A percentile compares a stretch with the other conserved stretches of the same genome.
These are phyloP conservation scores for Ciborinia camelliae DNA, from an alignment of 2,329 filamentous ascomycete genomes.

Conservation along the genomic window DNA sequence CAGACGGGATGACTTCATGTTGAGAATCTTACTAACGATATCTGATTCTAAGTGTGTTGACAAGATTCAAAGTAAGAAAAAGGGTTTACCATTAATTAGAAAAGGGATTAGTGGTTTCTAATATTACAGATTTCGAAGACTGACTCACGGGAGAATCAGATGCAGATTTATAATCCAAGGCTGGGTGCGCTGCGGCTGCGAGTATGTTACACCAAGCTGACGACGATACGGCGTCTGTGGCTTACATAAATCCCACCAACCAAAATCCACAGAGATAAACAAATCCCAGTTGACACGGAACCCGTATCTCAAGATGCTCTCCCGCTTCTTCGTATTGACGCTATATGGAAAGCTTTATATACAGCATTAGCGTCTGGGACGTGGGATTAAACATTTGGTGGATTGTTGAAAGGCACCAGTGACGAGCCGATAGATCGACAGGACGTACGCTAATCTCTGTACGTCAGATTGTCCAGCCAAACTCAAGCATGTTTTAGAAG, in stretches of 20 bases:
- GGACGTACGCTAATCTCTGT: neutral
- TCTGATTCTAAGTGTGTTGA: neutral
- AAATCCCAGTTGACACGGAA: constrained; percentile 7
- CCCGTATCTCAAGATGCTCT: neutral
- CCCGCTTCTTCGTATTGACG: neutral
- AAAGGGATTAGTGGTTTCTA: neutral
- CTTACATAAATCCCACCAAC: neutral
- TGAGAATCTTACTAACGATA: neutral
- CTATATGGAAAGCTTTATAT: neutral
- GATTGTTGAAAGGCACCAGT: neutral
- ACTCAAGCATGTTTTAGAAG: neutral
- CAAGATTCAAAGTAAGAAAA: neutral
- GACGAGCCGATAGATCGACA: neutral
- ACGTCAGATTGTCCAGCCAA: neutral
- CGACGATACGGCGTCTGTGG: neutral
- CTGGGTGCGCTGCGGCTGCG: neutral
- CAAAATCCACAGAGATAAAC: neutral
- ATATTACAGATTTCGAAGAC: neutral
- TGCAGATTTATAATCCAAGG: neutral
- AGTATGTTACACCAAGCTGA: neutral
- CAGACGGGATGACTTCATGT: constrained; percentile 1
- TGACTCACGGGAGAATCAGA: neutral
- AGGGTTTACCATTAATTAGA: neutral
- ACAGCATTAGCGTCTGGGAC: neutral
- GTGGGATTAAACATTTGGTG: neutral